Evolutionary conservation across 805 yeast species (phyloP).

Genomic region (Kodamaea leandrae): DNA sequence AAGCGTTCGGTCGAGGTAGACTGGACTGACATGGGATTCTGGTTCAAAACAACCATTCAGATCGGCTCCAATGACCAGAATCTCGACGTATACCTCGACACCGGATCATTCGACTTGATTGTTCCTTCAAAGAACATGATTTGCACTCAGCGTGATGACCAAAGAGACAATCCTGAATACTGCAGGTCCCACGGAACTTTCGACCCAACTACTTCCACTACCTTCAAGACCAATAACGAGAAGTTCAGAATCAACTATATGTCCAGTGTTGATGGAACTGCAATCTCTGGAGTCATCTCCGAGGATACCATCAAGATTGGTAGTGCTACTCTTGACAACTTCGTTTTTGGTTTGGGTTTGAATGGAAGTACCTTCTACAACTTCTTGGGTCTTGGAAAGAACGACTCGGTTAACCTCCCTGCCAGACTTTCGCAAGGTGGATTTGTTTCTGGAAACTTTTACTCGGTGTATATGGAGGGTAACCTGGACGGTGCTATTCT

Average conservation of each 20-base stretch:
- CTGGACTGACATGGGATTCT: not conserved
- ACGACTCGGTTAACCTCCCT: constrained; percentile 61
- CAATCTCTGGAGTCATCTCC: constrained; percentile 4
- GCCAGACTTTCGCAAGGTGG: constrained; percentile 56
- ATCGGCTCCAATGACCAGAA: not conserved
- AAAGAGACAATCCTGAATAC: not conserved
- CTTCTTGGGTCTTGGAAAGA: constrained; percentile 13
- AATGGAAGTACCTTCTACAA: not conserved
- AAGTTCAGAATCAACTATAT: not conserved
- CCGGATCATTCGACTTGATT: not conserved
- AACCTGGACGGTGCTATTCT: constrained; percentile 42
- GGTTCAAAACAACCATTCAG: constrained; percentile 1
- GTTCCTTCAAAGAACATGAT: not conserved
- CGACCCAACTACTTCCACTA: constrained; percentile 10
- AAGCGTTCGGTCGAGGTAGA: not conserved
- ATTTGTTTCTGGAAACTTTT: constrained; percentile 50
- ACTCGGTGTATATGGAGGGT: constrained; percentile 60
- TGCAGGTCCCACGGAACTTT: constrained; percentile 9
- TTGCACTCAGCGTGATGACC: not conserved
- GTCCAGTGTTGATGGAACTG: not conserved
- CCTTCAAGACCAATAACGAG: constrained; percentile 2
- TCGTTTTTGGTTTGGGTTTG: constrained; percentile 10
- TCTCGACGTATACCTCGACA: constrained; percentile 1
- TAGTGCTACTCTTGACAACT: constrained; percentile 5
- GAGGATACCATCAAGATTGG: constrained; percentile 7